phyloP scores from a whole-genome alignment of 345 rosid genomes.

The Eucalyptus erythrocorys region DNA sequence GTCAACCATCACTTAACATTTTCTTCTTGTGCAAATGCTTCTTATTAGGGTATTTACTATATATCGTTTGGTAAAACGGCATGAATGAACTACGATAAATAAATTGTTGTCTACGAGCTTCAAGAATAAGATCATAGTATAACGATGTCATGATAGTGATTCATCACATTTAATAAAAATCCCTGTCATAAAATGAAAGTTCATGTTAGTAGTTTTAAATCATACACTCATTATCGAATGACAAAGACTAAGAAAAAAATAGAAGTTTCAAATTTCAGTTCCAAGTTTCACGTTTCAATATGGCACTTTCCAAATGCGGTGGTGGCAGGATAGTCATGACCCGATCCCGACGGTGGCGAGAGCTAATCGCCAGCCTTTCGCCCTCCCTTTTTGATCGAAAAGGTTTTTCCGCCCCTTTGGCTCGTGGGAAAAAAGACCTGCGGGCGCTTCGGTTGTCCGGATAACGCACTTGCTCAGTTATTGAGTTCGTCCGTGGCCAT shows the following conservation, averaged over 20 bases:
- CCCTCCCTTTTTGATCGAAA: too few relatives aligned
- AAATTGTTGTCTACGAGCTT: accelerated
- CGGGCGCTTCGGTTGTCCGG: too few relatives aligned
- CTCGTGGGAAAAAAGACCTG: too few relatives aligned
- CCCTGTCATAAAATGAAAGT: too few relatives aligned
- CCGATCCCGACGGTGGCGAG: too few relatives aligned
- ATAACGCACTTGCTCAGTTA: too few relatives aligned
- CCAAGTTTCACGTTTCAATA: accelerated
- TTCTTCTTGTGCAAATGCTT: background rate
- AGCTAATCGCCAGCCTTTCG: too few relatives aligned
- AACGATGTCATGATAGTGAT: accelerated
- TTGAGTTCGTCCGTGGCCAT: background rate
- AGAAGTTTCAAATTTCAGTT: accelerated
- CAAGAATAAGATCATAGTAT: background rate
- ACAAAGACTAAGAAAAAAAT: accelerated
- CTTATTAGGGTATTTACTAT: background rate
- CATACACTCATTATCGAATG: too few relatives aligned
- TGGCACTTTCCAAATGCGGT: accelerated
- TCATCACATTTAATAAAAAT: too few relatives aligned
- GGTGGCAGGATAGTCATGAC: too few relatives aligned
- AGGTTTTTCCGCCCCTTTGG: too few relatives aligned
- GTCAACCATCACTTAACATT: too few relatives aligned
- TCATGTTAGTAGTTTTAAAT: accelerated
- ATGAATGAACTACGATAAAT: accelerated
- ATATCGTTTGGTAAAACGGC: accelerated